Base-by-base conservation (phyloP, 768 basidiomycete species). In the Tephrocybe sp. region DNA sequence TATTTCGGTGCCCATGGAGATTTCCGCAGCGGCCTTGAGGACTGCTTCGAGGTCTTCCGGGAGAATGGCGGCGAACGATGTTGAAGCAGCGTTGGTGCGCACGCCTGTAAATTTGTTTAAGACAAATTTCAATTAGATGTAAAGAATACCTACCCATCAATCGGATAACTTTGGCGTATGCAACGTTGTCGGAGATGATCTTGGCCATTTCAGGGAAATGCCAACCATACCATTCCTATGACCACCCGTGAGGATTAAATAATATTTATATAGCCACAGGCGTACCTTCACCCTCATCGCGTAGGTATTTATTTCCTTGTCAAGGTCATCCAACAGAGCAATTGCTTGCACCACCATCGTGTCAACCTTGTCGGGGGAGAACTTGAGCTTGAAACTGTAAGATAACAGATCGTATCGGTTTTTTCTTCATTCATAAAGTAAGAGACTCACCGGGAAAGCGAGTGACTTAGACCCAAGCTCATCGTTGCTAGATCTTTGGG, bases 131-230 rank as follows among this genome's bases (percentile, higher is more conserved):
- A 30, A 21, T n/a, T n/a, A n/a, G 49, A 35, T 30, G 36, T 18
- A 18, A 22, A 47, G 15, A 21, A 7, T n/a, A 65, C 78, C 52
- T 64, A 84, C 90, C 97, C 95, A 99, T 96, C 27, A 79, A 69
- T 48, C 87, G 88, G 60, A 99, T 84, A 50, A 89, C 87, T 73
- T 93, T 97, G 52, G 97, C 95, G 67, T 98, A 98, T 16, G 96
- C 95, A 51, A 95, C 73, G 71, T 97, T 99, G 76, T 99, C 97
- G 52, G 86, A 83, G 57, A 99, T 89, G 66, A 99, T 98, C 75
- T 98, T 98, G 51, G 87, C 89, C 88, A 99, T 91, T 71, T 99
- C 97, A 4, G 97, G 97, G 80, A 99, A 99, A 75, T 99, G 97
- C 97, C 97, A 99, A 30, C 97, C 97, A 61, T 99, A 99, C 97